Evolutionary conservation across 2,329 filamentous ascomycete genomes (phyloP), one percentile per base, ranked within the genome.

Genomic region (Venturia aucupariae): DNA sequence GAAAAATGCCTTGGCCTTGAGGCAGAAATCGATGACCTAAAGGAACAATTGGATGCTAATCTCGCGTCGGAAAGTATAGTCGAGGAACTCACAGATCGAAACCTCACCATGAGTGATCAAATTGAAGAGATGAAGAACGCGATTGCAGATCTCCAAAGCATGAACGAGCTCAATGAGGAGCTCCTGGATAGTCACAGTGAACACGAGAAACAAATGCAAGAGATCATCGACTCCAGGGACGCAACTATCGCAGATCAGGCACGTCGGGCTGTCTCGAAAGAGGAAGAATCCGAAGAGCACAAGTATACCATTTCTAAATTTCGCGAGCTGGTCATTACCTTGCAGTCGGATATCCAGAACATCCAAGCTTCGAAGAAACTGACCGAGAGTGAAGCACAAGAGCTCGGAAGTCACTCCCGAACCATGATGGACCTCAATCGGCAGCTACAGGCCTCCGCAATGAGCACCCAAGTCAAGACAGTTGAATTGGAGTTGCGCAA

Each of bases 351-450:
- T 72, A 79, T 97, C 68, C 90, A 96, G 70, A 92, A 97, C 71
- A 93, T 97, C 83, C 86, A 90, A 66, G 90, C 92, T 15, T 95
- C 92, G 4, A 90, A 95, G 71, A 90, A 92, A 55, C 89, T 97
- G 69, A 95, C 92, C 0, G 94, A 97, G 75, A 88, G 88, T 19
- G 92, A 97, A 74, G 92, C 93, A 0, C 92, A 92, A 73, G 91
- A 97, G 74, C 84, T 97, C 64, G 92, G 88, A 68, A 90, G 85
- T 70, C 89, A 91, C 67, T 96, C 93, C 55, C 86, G 92, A 67
- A 92, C 93, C 63, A 96, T 99, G 88, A 90, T 96, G 85, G 93
- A 99, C 71, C 83, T 99, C 57, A 97, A 97, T 75, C 85, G 93
- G 83, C 95, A 96, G 77, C 83, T 99, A 54, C 93, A 96, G 72